Conservation (phyloP, 352 stramenopile species). For the Globisporangium polare region DNA sequence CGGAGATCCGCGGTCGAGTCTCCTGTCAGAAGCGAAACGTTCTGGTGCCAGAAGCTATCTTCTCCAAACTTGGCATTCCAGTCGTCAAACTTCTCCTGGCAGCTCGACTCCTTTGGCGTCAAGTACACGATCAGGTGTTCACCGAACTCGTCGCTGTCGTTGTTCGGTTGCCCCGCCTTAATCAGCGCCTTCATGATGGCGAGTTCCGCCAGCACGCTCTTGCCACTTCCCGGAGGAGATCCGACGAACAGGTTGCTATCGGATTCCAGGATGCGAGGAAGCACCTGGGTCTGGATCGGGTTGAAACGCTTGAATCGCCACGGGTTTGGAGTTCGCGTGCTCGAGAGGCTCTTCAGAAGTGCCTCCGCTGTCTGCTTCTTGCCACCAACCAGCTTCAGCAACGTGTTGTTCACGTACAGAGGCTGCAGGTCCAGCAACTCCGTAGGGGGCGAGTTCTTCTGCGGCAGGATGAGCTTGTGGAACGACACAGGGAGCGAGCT, state of each 20-base stretch:
- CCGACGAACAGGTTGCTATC: slow-evolving; percentile 95
- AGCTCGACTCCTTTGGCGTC: slow-evolving; percentile 83
- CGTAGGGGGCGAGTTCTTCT: slow-evolving; percentile 97
- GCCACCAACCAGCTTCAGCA: slow-evolving; percentile 59
- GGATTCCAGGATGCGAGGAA: slow-evolving; percentile 94
- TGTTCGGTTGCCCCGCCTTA: slow-evolving; percentile 45
- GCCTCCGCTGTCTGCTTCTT: slow-evolving; percentile 61
- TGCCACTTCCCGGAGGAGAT: slow-evolving; percentile 93
- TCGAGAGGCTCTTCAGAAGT: slow-evolving; percentile 47
- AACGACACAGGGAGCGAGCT: slow-evolving; percentile 97
- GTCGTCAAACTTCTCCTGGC: slow-evolving; percentile 68
- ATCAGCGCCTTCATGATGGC: slow-evolving; percentile 93
- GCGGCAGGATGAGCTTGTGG: slow-evolving; percentile 97
- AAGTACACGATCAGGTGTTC: slow-evolving; percentile 92
- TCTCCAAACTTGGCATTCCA: slow-evolving; percentile 85
- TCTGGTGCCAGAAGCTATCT: slow-evolving; percentile 71
- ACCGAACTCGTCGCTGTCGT: slow-evolving; percentile 53
- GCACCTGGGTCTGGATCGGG: slow-evolving; percentile 98
- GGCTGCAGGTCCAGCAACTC: slow-evolving; percentile 98
- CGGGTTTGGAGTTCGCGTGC: slow-evolving; percentile 32
- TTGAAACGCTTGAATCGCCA: slow-evolving; percentile 95
- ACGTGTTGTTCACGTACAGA: slow-evolving; percentile 87
- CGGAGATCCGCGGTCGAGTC: slow-evolving; percentile 92
- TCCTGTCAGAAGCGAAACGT: slow-evolving; percentile 92
- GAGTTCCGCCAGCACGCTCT: slow-evolving; percentile 93